Conservation (phyloP, 352 stramenopile genomes). For the Phytopythium boreale region DNA sequence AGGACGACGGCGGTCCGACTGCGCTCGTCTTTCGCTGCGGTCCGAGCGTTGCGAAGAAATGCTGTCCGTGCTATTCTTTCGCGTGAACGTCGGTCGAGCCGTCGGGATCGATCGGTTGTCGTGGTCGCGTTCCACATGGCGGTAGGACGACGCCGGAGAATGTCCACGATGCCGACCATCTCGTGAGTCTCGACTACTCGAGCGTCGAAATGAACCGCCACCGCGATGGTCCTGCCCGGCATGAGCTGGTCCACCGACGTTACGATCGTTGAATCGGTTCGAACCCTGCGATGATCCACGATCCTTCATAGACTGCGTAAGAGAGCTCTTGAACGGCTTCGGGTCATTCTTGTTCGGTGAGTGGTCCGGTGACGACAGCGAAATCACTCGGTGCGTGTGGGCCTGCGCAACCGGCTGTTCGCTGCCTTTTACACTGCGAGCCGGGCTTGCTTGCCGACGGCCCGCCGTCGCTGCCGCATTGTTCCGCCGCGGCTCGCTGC, state of each 20-base stretch:
- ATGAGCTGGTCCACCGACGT: conserved; percentile 1
- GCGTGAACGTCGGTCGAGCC: conserved; percentile 22
- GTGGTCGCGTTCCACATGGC: conserved; percentile 18
- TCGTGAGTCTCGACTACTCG: conserved; percentile 11
- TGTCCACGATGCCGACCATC: conserved; percentile 5
- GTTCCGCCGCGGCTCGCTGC: conserved; percentile 9
- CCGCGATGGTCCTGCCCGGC: not conserved
- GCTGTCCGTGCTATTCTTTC: conserved; percentile 59
- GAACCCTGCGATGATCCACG: conserved; percentile 5
- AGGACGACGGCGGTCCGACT: conserved; percentile 22
- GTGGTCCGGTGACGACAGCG: conserved; percentile 24
- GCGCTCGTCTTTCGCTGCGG: conserved; percentile 28
- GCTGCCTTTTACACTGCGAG: not conserved
- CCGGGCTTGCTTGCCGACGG: not conserved
- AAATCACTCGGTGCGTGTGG: conserved; percentile 24
- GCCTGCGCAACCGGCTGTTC: not conserved
- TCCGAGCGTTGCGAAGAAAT: conserved; percentile 49
- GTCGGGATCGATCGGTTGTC: conserved; percentile 16
- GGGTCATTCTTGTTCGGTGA: conserved; percentile 12
- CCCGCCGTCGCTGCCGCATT: conserved; percentile 1
- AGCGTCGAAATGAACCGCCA: not conserved
- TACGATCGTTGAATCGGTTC: conserved; percentile 10
- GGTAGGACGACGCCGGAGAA: conserved; percentile 12
- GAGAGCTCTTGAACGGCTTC: conserved; percentile 37
- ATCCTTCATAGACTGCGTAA: conserved; percentile 26